A percentile compares a stretch with the other conserved stretches of the same genome.
phyloP scores from a whole-genome alignment of 2,329 filamentous ascomycete species.

The Paracamarosporium sp. region DNA sequence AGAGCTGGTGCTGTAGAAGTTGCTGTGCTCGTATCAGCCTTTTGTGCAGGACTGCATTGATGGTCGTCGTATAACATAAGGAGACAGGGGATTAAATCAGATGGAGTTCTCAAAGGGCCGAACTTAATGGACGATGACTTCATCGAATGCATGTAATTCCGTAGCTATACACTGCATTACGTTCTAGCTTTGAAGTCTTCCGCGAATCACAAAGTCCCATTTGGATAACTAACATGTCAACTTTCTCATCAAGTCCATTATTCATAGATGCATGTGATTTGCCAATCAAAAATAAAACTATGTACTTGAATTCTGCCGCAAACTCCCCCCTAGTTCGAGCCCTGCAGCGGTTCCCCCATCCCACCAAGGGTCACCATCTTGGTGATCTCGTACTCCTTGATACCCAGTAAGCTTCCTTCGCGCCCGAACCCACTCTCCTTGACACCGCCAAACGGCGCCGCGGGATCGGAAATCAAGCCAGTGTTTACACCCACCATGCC shows the following conservation, averaged over 20 bases:
- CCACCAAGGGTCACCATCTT: constrained; percentile 65
- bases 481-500: constrained; percentile 79
- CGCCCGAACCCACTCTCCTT: constrained; percentile 60
- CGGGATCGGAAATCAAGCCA: constrained; percentile 56
- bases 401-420: constrained; percentile 58
- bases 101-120: too few relatives aligned
- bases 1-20: neutral
- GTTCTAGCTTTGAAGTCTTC: too few relatives aligned
- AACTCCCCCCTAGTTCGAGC: constrained; percentile 11
- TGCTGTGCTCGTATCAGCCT: too few relatives aligned
- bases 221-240: too few relatives aligned
- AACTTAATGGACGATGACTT: too few relatives aligned
- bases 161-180: too few relatives aligned
- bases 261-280: neutral
- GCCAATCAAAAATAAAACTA: neutral
- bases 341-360: constrained; percentile 65
- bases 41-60: too few relatives aligned
- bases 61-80: too few relatives aligned
- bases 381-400: constrained; percentile 56
- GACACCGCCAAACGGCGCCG: constrained; percentile 56
- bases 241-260: too few relatives aligned
- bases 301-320: neutral
- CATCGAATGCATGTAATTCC: too few relatives aligned
- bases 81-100: too few relatives aligned
- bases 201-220: too few relatives aligned